These are phyloP conservation scores for Penicillium macrosclerotiorum DNA, from an alignment of 495 filamentous ascomycete genomes.

Conservation along the genomic window DNA sequence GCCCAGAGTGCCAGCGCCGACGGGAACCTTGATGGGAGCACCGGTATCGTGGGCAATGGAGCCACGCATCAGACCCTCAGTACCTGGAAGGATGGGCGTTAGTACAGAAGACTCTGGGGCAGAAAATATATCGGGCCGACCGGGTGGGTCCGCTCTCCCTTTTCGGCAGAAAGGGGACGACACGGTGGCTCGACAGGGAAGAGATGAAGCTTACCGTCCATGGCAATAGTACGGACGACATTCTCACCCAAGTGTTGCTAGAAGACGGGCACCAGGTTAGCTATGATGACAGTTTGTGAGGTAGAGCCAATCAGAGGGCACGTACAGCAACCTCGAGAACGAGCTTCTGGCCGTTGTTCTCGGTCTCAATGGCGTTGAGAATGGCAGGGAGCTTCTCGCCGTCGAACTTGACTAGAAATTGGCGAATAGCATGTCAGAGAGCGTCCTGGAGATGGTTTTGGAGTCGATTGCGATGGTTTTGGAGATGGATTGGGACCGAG, in stretches of 20 bases:
- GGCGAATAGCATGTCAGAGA: slow-evolving; percentile 41
- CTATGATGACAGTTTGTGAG: no score
- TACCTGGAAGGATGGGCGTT: slow-evolving; percentile 62
- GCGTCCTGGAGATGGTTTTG: slow-evolving; percentile 24
- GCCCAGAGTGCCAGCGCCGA: slow-evolving; percentile 90
- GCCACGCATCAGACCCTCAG: slow-evolving; percentile 97
- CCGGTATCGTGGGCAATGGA: slow-evolving; percentile 82
- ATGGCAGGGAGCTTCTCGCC: slow-evolving; percentile 91
- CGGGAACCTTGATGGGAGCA: slow-evolving; percentile 93
- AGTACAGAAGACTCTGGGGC: no score
- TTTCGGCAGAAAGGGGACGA: slow-evolving; percentile 18
- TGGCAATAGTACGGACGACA: slow-evolving; percentile 99
- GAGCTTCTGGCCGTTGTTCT: slow-evolving; percentile 91
- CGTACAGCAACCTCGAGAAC: slow-evolving; percentile 95
- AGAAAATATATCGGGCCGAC: slow-evolving; percentile 14
- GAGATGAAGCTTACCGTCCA: slow-evolving; percentile 80
- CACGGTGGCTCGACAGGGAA: slow-evolving; percentile 22
- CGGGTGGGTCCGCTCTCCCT: slow-evolving; percentile 19
- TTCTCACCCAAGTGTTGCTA: slow-evolving; percentile 99
- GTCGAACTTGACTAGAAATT: slow-evolving; percentile 81
- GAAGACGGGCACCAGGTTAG: slow-evolving; percentile 19
- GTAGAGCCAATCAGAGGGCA: slow-evolving; percentile 31
- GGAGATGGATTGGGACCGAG: slow-evolving; percentile 33
- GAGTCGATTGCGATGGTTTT: slow-evolving; percentile 36
- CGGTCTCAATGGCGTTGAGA: slow-evolving; percentile 91